phyloP scores from a whole-genome alignment of 176 grass and related monocot genomes.

The Carex pumila region DNA sequence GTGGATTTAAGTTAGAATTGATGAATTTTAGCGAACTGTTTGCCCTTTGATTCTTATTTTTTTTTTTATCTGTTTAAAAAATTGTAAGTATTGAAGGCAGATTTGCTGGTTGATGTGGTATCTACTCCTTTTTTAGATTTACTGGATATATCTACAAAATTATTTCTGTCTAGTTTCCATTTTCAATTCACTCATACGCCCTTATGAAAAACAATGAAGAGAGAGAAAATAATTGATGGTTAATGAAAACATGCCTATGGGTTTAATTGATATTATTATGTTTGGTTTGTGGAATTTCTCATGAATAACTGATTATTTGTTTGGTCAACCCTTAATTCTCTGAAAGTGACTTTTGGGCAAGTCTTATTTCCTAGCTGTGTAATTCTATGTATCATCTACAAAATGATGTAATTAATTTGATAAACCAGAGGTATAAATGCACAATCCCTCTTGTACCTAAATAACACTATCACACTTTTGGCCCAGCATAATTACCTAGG shows the following conservation, averaged over 20 bases:
- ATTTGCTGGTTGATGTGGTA: not conserved
- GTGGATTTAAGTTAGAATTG: not conserved
- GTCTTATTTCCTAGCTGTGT: not conserved
- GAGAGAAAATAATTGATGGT: not conserved
- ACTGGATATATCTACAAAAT: not conserved
- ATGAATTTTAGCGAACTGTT: not conserved
- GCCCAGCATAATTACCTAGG: not conserved
- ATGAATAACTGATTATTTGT: not conserved
- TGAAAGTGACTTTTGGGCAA: not conserved
- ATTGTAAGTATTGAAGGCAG: not conserved
- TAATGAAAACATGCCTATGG: not conserved
- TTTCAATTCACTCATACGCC: not conserved
- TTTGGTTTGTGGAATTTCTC: not conserved
- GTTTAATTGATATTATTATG: not conserved
- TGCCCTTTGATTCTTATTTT: not conserved
- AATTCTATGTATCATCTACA: not conserved
- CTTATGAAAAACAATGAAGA: not conserved
- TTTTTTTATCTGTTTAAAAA: not conserved
- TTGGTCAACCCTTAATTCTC: not conserved
- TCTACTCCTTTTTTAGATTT: not conserved
- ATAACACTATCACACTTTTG: not conserved
- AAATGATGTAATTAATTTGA: not conserved
- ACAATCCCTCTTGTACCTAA: slow-evolving; percentile 1
- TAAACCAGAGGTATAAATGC: not conserved
- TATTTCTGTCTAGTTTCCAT: not conserved